These are phyloP conservation scores for Boechera retrofracta DNA, from an alignment of 345 rosid species.

Conservation along the genomic window DNA sequence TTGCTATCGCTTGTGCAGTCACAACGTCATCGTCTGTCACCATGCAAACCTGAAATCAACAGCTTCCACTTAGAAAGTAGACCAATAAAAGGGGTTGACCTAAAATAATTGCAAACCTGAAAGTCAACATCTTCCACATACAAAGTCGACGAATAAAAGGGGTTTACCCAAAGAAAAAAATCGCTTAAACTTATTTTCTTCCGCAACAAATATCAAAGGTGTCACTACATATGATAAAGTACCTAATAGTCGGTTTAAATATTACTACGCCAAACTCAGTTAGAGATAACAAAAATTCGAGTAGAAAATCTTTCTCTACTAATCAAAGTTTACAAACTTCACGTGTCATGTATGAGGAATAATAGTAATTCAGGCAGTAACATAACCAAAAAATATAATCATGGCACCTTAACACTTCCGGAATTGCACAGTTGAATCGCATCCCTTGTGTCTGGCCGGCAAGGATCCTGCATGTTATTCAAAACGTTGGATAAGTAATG, in stretches of 20 bases:
- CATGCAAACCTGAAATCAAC: slow-evolving; percentile 55
- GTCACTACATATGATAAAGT: neutral
- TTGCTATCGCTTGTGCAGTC: slow-evolving; percentile 87
- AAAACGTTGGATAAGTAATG: neutral
- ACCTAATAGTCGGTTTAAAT: neutral
- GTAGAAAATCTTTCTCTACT: neutral
- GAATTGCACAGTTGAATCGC: slow-evolving; percentile 64
- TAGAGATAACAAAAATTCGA: neutral
- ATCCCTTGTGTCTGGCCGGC: slow-evolving; percentile 64
- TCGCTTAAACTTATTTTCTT: neutral
- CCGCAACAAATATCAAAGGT: slow-evolving; percentile 4
- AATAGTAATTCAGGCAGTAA: neutral
- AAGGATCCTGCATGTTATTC: slow-evolving; percentile 70
- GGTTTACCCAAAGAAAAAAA: neutral
- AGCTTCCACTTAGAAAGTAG: too few species aligned
- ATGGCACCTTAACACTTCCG: slow-evolving; percentile 73
- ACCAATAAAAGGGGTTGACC: too few species aligned
- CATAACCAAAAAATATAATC: neutral
- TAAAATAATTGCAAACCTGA: slow-evolving; percentile 44
- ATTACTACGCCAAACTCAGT: slow-evolving; percentile 15
- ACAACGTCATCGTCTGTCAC: slow-evolving; percentile 85
- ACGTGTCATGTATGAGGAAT: slow-evolving; percentile 24
- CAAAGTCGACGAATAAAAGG: neutral
- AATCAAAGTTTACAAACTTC: neutral
- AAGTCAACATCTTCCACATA: slow-evolving; percentile 17